Conservation (phyloP, 148 eudicot species). For the Tetragonia tetragonoides region DNA sequence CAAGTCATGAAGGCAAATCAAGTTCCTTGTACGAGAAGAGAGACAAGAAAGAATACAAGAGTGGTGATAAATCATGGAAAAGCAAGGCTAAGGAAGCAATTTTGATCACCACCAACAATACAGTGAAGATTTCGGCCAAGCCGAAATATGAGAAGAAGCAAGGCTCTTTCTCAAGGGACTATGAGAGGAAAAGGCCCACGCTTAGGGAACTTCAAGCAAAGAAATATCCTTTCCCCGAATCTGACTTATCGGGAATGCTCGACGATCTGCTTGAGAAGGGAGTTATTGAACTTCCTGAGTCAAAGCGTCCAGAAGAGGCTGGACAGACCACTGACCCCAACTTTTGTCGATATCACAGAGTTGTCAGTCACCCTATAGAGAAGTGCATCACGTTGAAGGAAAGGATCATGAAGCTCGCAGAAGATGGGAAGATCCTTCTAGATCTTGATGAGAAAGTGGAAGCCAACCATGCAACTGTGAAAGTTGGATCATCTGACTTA, state of each 20-base stretch:
- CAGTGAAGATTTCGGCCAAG: neutral
- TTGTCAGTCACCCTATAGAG: neutral
- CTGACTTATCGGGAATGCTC: constrained; percentile 12
- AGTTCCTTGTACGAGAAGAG: neutral
- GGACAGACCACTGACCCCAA: neutral
- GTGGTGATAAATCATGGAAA: neutral
- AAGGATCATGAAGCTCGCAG: neutral
- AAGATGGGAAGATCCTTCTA: neutral
- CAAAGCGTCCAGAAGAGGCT: neutral
- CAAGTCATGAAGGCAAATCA: neutral
- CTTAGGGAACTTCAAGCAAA: constrained; percentile 13
- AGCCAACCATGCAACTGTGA: too few relatives aligned
- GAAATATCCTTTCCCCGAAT: constrained; percentile 13
- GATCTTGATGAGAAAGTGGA: neutral
- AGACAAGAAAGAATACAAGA: neutral
- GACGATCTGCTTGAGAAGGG: constrained; percentile 8
- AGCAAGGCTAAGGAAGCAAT: neutral
- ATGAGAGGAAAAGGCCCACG: neutral
- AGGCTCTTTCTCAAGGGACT: neutral
- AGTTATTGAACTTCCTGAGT: neutral
- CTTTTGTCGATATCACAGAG: neutral
- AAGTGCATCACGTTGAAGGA: neutral
- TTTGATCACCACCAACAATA: neutral
- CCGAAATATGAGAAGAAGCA: neutral
- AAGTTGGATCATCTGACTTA: neutral